These are phyloP conservation scores for Tetragonia tetragonoides DNA, from an alignment of 148 eudicot species.

Conservation along the genomic window DNA sequence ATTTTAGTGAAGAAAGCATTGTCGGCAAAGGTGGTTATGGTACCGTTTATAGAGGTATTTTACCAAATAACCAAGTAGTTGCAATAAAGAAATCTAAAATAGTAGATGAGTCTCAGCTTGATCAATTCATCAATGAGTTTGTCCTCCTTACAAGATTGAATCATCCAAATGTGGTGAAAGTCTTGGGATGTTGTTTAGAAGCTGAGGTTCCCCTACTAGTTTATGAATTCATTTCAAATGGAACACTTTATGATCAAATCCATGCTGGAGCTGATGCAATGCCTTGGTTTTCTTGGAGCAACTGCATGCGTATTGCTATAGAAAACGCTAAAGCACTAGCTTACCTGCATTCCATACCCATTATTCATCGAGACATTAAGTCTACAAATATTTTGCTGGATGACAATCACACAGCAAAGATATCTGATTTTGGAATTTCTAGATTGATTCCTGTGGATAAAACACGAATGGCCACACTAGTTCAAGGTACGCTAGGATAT, in stretches of 20 bases:
- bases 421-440: constrained; percentile 20
- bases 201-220: constrained; percentile 21
- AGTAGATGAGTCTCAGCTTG: constrained; percentile 20
- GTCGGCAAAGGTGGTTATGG: constrained; percentile 23
- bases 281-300: constrained; percentile 10
- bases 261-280: not conserved
- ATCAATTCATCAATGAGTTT: constrained; percentile 25
- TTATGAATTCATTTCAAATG: constrained; percentile 22
- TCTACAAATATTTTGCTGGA: constrained; percentile 20
- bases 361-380: constrained; percentile 26
- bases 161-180: constrained; percentile 22
- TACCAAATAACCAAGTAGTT: constrained; percentile 8
- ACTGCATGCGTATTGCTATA: constrained; percentile 11
- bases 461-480: constrained; percentile 24
- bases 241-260: constrained; percentile 16
- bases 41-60: constrained; percentile 14
- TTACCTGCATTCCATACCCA: constrained; percentile 21
- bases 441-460: constrained; percentile 18
- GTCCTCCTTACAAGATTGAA: constrained; percentile 20
- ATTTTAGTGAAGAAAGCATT: constrained; percentile 14
- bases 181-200: constrained; percentile 25
- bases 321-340: constrained; percentile 23
- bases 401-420: constrained; percentile 5
- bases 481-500: constrained; percentile 25
- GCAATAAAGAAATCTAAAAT: constrained; percentile 19